Evolutionary conservation across 2,329 filamentous ascomycete species (phyloP), one percentile per base, ranked within the genome.

Genomic region (Simplicillium sp.): DNA sequence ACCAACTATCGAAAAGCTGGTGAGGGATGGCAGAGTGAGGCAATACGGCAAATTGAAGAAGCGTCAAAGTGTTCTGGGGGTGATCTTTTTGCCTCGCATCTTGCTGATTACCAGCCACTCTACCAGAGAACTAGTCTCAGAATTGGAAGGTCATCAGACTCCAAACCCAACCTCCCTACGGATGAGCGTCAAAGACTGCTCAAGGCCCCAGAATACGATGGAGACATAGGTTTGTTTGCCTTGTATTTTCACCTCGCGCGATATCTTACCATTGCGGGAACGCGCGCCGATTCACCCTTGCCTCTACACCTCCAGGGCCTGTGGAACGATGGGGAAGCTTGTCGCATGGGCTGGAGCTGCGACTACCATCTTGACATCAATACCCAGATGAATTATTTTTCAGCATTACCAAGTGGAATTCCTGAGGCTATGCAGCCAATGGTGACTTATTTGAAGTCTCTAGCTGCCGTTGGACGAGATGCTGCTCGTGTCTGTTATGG

Each of bases 361-460:
- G 42, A 44, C 15, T 44, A 44, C 29, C 42, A 44, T 6, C 38
- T 44, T 7, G 42, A 44, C 11, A 41, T 44, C 13, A 44, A 44
- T 36, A 41, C 39, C n/a, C 42, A 44, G 29, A 44, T 44, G 42
- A 44, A 44, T 13, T 44, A 44, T 20, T 44, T 41, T 41, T 29
- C 42, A 1, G 37, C 39, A 1, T 6, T 44, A 18, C 40, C 40
- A 11, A 34, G 42, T 16, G 42, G 38, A 5, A 14, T 44, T 12
- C 17, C 39, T 2, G 42, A 44, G 7, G 38, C 41, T 4, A 41
- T 44, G 42, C 34, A 41, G 17, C 42, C 42, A 6, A 17, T 44
- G 3, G 16, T 41, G 15, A 37, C 32, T 2, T 44, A 41, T 20
- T 17, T 44, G 1, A 11, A 15, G 5, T 37, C 12, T 5, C 34